Conservation (phyloP, 1,139 yeast genomes). For the Hemisphaericaspora lyxosophila region DNA sequence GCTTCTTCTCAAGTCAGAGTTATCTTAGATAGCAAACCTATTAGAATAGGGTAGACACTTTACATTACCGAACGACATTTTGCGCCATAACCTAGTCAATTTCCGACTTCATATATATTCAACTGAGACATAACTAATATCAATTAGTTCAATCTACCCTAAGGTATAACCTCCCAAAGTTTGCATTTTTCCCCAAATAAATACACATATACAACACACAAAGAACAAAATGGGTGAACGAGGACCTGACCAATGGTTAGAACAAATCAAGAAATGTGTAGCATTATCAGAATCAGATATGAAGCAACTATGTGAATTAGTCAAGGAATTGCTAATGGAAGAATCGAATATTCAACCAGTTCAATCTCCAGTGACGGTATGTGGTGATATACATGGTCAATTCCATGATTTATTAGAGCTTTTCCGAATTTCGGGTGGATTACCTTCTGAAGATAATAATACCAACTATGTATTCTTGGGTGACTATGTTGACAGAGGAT, state of each 20-base stretch:
- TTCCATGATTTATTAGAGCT: slow-evolving; percentile 91
- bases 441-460: slow-evolving; percentile 56
- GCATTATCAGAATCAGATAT: slow-evolving; percentile 89
- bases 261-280: slow-evolving; percentile 86
- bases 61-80: no score
- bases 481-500: slow-evolving; percentile 96
- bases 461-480: slow-evolving; percentile 81
- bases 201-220: neutral
- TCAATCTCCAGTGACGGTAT: slow-evolving; percentile 94
- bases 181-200: no score
- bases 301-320: slow-evolving; percentile 95
- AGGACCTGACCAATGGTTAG: slow-evolving; percentile 97
- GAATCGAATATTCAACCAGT: slow-evolving; percentile 96
- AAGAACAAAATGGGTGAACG: slow-evolving; percentile 57
- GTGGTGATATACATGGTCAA: slow-evolving; percentile 99
- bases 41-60: no score
- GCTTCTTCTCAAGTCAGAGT: no score
- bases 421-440: slow-evolving; percentile 88
- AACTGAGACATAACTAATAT: no score
- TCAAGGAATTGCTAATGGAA: slow-evolving; percentile 71
- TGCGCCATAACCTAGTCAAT: no score
- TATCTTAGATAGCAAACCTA: no score
- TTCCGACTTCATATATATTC: no score
- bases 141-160: no score
- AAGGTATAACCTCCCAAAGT: no score